phyloP scores from a whole-genome alignment of 441 rosid species.

The Aquilaria agallochum region DNA sequence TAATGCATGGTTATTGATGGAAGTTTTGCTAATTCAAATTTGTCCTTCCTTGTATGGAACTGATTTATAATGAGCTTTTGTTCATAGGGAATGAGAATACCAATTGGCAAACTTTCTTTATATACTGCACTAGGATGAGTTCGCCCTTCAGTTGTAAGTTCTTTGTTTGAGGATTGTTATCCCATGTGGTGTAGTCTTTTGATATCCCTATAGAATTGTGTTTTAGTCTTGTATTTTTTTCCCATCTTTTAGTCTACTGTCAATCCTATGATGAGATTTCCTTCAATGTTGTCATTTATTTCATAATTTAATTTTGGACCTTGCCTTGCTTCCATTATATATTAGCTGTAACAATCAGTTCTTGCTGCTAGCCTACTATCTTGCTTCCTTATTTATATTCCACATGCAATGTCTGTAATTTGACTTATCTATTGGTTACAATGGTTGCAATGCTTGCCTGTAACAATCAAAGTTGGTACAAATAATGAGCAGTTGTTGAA shows the following conservation, averaged over 20 bases:
- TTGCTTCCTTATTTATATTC: not conserved
- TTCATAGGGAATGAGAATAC: constrained; percentile 93
- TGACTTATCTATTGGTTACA: not conserved
- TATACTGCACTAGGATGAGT: constrained; percentile 90
- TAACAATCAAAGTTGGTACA: constrained; percentile 91
- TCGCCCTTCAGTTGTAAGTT: constrained; percentile 81
- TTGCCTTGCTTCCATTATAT: no score
- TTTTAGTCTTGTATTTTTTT: no score
- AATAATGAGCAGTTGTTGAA: constrained; percentile 72
- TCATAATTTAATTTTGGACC: no score
- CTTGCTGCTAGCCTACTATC: no score
- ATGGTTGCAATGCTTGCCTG: constrained; percentile 68
- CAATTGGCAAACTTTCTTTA: constrained; percentile 86
- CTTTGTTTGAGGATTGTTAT: constrained; percentile 1
- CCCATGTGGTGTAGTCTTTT: no score
- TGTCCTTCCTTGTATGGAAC: no score
- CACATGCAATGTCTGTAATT: not conserved
- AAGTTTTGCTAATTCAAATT: no score
- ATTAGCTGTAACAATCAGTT: no score
- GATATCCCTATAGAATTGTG: no score
- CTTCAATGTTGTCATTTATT: no score
- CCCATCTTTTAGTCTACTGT: no score
- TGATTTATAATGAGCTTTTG: not conserved
- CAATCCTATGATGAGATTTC: no score
- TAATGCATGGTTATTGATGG: constrained; percentile 1